Conservation (phyloP, 805 yeast species). For the Saturnispora serradocipensis region DNA sequence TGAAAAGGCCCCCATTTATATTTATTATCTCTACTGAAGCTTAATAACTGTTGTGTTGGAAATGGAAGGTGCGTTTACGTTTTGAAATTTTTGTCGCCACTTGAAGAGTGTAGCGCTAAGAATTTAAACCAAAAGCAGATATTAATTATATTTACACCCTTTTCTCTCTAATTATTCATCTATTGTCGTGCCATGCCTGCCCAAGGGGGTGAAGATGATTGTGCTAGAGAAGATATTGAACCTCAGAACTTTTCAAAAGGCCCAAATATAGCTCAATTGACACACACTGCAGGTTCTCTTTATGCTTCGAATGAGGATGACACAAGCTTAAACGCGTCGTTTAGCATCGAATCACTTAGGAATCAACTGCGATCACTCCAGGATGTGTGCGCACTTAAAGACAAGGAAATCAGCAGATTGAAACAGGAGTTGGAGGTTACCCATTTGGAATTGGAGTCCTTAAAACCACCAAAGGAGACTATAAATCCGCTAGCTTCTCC, state of each 20-base stretch:
- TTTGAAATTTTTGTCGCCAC: background rate
- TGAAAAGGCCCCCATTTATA: constrained; percentile 12
- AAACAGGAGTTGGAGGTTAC: background rate
- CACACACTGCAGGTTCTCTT: background rate
- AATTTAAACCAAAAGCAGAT: background rate
- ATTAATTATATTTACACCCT: background rate
- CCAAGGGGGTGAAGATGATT: background rate
- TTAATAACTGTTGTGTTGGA: background rate
- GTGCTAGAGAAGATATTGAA: background rate
- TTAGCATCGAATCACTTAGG: background rate
- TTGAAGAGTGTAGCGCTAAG: background rate
- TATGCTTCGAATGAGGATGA: background rate
- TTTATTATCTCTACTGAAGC: background rate
- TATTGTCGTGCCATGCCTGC: background rate
- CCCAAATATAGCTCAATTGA: background rate
- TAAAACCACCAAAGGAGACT: background rate
- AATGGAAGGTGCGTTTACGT: background rate
- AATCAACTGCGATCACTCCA: background rate
- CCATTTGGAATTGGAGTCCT: background rate
- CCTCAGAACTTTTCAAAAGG: background rate
- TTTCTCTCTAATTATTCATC: background rate
- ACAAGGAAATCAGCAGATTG: background rate
- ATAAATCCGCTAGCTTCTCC: constrained; percentile 23
- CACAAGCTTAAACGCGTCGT: background rate
- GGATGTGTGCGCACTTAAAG: background rate